Evolutionary conservation across 495 filamentous ascomycete genomes (phyloP).

Genomic region (Glarea lozoyensis): DNA sequence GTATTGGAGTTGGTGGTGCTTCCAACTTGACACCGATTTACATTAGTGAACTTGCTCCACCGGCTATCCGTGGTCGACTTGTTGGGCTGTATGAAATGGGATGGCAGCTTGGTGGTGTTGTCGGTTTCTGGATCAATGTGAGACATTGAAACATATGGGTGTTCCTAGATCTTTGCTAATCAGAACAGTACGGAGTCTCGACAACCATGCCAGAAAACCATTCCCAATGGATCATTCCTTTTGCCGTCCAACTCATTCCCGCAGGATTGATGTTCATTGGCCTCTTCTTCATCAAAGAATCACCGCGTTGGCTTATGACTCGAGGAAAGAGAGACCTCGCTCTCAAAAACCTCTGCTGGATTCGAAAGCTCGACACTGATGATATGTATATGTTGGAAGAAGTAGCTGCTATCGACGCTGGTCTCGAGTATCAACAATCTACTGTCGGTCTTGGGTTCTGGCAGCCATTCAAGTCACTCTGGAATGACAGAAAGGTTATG

Average conservation of each 20-base stretch:
- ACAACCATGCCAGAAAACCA: constrained; percentile 33
- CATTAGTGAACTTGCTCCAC: constrained; percentile 37
- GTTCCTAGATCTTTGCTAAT: constrained; percentile 9
- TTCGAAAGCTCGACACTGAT: constrained; percentile 47
- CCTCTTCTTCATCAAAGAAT: constrained; percentile 46
- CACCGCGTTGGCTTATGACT: constrained; percentile 45
- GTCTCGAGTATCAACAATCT: constrained; percentile 44
- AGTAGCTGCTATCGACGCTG: constrained; percentile 49
- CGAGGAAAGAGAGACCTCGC: constrained; percentile 47
- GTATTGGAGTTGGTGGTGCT: constrained; percentile 41
- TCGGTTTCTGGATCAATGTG: constrained; percentile 62
- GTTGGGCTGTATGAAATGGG: constrained; percentile 49
- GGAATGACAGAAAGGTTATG: not conserved
- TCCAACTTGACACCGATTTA: constrained; percentile 36
- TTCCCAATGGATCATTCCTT: constrained; percentile 47
- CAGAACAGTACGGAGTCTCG: constrained; percentile 33
- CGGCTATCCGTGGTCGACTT: constrained; percentile 34
- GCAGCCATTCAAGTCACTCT: constrained; percentile 34
- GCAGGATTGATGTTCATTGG: constrained; percentile 39
- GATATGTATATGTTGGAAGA: constrained; percentile 62
- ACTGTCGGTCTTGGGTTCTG: constrained; percentile 56
- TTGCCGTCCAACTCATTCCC: constrained; percentile 49
- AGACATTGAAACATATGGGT: constrained; percentile 17
- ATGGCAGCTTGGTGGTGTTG: constrained; percentile 63
- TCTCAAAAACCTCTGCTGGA: constrained; percentile 51